Base-by-base conservation (phyloP, 2,329 filamentous ascomycete species). In the Moelleriella libera region DNA sequence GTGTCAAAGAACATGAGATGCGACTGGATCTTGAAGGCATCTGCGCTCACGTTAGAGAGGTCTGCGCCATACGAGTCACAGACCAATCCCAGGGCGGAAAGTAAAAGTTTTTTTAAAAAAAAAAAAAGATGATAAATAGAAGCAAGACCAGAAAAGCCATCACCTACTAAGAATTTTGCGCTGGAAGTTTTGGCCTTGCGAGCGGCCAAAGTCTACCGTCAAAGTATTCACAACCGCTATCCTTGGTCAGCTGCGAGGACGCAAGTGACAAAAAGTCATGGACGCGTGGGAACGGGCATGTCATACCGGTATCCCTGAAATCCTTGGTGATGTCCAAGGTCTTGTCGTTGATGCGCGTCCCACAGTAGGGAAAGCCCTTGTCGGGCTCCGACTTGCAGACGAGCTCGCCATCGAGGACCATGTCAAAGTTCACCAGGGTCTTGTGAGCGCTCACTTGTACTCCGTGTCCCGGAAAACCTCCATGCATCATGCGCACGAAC, bases 1-100 rank as follows among this genome's bases (percentile, higher is more conserved):
- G 85, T 85, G 61, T 94, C 88, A 56, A 86, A 82, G 61, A 88
- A 85, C 80, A 94, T 89, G 45, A 79, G 70, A 56, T 92, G 85
- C 46, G 88, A 82, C 60, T 94, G 87, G 46, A 92, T 80, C 61
- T 88, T 89, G 69, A 97, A 88, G 4, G 80, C 67, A 56, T 74
- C 74, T 78, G 21, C 7, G 4, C 14, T 10, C 5, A 42, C 14
- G 40, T 48, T n/a, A 48, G 47, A 12, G n/a, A 6, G 1, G 29
- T n/a, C 41, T 29, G 29, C 43, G 10, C 10, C n/a, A 8, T 21
- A 28, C 34, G 34, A n/a, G n/a, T n/a, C n/a, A n/a, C n/a, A n/a
- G n/a, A n/a, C n/a, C n/a, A n/a, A n/a, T n/a, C n/a, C n/a, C n/a
- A n/a, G n/a, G n/a, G n/a, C n/a, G n/a, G n/a, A n/a, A n/a, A n/a